Conservation (phyloP, 805 yeast genomes). For the Schizosaccharomyces cryophilus region DNA sequence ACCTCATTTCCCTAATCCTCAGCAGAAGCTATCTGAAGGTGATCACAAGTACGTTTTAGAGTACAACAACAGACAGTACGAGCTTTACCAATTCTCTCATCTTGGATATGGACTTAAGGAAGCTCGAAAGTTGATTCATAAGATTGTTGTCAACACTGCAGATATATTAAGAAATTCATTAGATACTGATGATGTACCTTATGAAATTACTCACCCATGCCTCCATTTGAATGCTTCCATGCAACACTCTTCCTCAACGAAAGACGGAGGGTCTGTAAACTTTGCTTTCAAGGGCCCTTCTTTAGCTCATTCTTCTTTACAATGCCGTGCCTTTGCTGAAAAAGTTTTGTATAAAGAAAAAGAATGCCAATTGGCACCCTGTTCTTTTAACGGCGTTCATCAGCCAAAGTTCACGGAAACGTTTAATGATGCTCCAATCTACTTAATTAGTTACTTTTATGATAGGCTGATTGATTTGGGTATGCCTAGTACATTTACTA, state of each 20-base stretch:
- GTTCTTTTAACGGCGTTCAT: conserved; percentile 91
- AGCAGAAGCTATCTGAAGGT: conserved; percentile 50
- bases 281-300: conserved; percentile 33
- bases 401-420: conserved; percentile 75
- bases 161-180: conserved; percentile 2
- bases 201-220: conserved; percentile 50
- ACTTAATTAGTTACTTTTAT: conserved; percentile 78
- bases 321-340: conserved; percentile 73
- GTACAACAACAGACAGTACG: conserved; percentile 63
- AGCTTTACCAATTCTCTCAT: conserved; percentile 79
- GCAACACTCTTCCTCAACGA: conserved; percentile 22
- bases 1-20: conserved; percentile 38
- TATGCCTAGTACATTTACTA: conserved; percentile 72
- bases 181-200: conserved; percentile 1
- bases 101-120: conserved; percentile 88
- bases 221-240: conserved; percentile 50
- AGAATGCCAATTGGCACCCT: conserved; percentile 50
- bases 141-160: conserved; percentile 26
- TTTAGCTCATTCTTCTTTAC: conserved; percentile 37
- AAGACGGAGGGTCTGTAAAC: conserved; percentile 23
- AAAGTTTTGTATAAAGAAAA: conserved; percentile 58
- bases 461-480: conserved; percentile 88
- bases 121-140: conserved; percentile 66
- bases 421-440: conserved; percentile 56
- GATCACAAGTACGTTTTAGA: conserved; percentile 62